These are phyloP conservation scores for Cystoderma amianthinum DNA, from an alignment of 768 basidiomycete genomes.

Conservation along the genomic window DNA sequence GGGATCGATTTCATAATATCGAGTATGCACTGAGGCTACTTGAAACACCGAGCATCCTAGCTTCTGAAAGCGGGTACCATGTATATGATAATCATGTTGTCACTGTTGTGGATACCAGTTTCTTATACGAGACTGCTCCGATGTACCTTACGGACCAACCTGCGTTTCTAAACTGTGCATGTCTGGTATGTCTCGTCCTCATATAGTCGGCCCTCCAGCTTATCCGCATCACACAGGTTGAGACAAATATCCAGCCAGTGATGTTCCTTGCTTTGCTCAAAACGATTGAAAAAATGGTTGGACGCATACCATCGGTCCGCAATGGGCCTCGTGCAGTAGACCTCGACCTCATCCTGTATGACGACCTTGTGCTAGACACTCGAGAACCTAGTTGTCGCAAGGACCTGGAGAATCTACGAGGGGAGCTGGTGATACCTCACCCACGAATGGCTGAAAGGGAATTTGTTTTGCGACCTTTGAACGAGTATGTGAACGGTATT, in stretches of 20 bases:
- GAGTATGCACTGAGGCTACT: conserved; percentile 69
- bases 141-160: conserved; percentile 96
- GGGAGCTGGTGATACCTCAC: conserved; percentile 83
- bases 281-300: conserved; percentile 64
- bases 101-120: conserved; percentile 68
- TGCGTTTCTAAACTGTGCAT: conserved; percentile 85
- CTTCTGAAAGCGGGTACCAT: conserved; percentile 3
- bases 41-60: conserved; percentile 32
- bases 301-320: conserved; percentile 69
- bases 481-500: conserved; percentile 57
- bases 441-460: conserved; percentile 76
- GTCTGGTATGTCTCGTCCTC: conserved; percentile 71
- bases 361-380: conserved; percentile 51
- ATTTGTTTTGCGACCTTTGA: conserved; percentile 84
- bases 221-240: conserved; percentile 42
- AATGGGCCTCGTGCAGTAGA: conserved; percentile 91
- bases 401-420: conserved; percentile 44
- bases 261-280: conserved; percentile 63
- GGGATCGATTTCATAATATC: conserved; percentile 80
- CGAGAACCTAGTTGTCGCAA: conserved; percentile 29
- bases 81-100: conserved; percentile 15
- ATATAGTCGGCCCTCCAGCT: not conserved
- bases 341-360: conserved; percentile 82
- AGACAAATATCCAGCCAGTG: conserved; percentile 60
- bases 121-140: conserved; percentile 87